phyloP scores from a whole-genome alignment of 23 red algal species.

The Agarophyton chilense region DNA sequence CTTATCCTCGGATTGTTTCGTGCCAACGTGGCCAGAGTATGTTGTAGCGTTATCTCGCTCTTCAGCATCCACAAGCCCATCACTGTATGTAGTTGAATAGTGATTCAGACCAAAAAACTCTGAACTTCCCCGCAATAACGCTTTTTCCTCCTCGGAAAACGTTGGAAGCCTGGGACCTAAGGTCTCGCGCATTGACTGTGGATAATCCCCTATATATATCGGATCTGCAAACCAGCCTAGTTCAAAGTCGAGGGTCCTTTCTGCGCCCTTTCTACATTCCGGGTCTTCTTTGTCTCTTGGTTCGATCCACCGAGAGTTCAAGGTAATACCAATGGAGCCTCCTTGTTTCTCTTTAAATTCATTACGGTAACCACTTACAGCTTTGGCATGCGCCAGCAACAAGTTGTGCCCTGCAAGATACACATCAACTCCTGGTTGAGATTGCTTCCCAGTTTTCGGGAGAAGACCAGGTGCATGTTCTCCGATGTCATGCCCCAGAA shows the following conservation, averaged over 20 bases:
- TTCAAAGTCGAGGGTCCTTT: conserved; percentile 53
- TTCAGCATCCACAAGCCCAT: background rate
- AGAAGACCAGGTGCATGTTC: conserved; percentile 60
- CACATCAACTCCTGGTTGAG: conserved; percentile 38
- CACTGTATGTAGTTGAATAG: conserved; percentile 37
- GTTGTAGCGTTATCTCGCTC: background rate
- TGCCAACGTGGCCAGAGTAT: background rate
- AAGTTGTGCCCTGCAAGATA: conserved; percentile 69
- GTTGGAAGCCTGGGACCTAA: conserved; percentile 45
- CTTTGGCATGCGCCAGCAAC: conserved; percentile 59
- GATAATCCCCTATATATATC: conserved; percentile 69
- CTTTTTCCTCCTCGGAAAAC: conserved; percentile 53
- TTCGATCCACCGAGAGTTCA: conserved; percentile 55
- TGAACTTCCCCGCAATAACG: conserved; percentile 54
- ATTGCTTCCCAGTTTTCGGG: conserved; percentile 14
- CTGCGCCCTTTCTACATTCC: conserved; percentile 6
- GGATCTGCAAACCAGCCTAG: conserved; percentile 82
- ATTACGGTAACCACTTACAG: conserved; percentile 53
- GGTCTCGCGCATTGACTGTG: conserved; percentile 26
- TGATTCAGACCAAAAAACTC: conserved; percentile 77
- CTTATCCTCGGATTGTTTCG: background rate
- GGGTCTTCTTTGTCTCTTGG: conserved; percentile 23
- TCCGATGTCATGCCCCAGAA: conserved; percentile 58
- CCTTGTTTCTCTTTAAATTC: conserved; percentile 49
- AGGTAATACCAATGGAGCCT: conserved; percentile 62